Evolutionary conservation across 352 stramenopile genomes (phyloP).

Genomic region (Halophytophthora polymorphica): DNA sequence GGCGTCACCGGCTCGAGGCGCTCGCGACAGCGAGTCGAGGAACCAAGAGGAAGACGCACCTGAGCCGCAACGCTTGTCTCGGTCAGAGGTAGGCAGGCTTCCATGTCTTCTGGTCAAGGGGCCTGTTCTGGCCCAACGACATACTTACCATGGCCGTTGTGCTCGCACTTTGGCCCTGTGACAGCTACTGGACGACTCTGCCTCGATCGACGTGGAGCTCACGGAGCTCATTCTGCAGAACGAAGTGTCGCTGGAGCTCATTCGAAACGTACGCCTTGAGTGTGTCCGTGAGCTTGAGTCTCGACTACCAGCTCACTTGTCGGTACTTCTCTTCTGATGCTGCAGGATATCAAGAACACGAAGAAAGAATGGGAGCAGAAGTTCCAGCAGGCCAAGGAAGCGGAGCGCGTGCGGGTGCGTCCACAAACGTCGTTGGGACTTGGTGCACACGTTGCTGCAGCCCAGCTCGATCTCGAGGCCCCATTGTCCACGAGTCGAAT

Average conservation of each 20-base stretch:
- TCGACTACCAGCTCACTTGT: too few species aligned
- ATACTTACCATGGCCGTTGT: too few species aligned
- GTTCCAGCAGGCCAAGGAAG: constrained; percentile 48
- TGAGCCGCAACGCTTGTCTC: constrained; percentile 17
- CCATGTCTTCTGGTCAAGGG: too few species aligned
- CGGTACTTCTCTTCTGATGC: constrained; percentile 1
- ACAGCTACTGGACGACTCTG: constrained; percentile 71
- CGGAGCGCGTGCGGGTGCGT: constrained; percentile 32
- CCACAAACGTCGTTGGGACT: constrained; percentile 57
- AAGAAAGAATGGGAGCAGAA: constrained; percentile 74
- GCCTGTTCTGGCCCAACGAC: too few species aligned
- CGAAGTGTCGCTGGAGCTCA: constrained; percentile 79
- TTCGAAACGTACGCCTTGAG: constrained; percentile 59
- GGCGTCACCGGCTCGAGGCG: constrained; percentile 1
- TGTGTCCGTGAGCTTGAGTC: too few species aligned
- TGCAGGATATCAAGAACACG: constrained; percentile 72
- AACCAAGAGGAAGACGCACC: constrained; percentile 10
- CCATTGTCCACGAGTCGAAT: constrained; percentile 4
- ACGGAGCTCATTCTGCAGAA: constrained; percentile 85
- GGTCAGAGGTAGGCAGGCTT: constrained; percentile 25
- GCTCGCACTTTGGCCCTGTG: neutral
- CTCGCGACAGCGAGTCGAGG: constrained; percentile 1
- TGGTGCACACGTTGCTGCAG: constrained; percentile 7
- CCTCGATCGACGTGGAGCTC: constrained; percentile 69
- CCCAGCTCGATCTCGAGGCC: neutral